Evolutionary conservation across 1,284 basidiomycete species (phyloP), one percentile per base, ranked within the genome.

Genomic region (Stereum hirsutum): DNA sequence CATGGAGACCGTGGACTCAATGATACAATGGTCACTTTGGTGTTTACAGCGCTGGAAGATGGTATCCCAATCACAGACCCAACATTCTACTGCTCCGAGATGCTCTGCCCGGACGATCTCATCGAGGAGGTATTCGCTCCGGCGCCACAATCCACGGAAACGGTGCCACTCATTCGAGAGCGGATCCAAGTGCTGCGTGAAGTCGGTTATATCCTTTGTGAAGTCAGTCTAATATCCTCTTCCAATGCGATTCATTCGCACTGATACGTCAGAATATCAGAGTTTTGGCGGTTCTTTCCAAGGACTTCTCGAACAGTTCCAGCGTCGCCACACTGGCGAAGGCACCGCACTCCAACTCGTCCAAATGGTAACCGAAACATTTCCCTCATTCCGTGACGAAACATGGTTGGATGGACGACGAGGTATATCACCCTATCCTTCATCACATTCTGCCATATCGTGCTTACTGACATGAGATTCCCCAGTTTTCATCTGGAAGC

Each of bases 301-400:
- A 51, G 71, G 69, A 12, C 78, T 91, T 52, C 50, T 89, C 8
- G 61, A 75, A 4, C 69, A 72, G 17, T 88, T 87, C 50, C 74
- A 79, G 26, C 57, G 59, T 27, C 63, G 61, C 32, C 61, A 78
- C 53, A 50, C 66, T 17, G 64, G 69, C 23, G 57, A 72, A 47
- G 78, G 81, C 2, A 79, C 81, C 0, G 77, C 82, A 0, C 64
- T 91, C 4, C 74, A 84, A 33, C 70, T 90, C 8, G 86, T 86
- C 17, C 71, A 79, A 50, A 74, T 77, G 67, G 72, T 90, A 19
- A 68, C 74, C 0, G 72, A 80, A 15, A 69, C 69, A 0, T 90
- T 91, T 56, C 82, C 84, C 2, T 74, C 75, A 2, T 90, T 88
- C 63, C 73, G 80, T 30, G 88, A 91, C 55, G 81, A 89, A 52